Base-by-base conservation (phyloP, 2,329 filamentous ascomycete species). In the Ceratocystis harringtonii region DNA sequence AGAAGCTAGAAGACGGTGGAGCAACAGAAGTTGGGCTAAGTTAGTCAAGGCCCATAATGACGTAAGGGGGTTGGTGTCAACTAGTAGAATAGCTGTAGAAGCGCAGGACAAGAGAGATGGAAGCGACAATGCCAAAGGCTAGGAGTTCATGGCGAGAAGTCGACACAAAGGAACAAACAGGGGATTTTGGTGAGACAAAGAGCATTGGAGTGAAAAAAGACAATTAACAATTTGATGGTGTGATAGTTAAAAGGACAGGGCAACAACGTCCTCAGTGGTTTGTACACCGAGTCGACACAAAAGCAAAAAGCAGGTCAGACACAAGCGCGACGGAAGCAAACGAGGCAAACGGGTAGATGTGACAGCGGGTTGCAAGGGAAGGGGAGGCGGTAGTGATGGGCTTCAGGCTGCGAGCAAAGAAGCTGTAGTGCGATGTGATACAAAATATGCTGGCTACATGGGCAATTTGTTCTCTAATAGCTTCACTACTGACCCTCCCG, bases 1-100 rank as follows among this genome's bases (percentile, higher is more conserved):
- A 77, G 76, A 67, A 76, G 71, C 69, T 75, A 77, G 36, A 41
- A 41, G 71, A 69, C 74, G 73, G 67, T 74, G 74, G 65, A 77
- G 72, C 76, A 78, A 77, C 70, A 78, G 70, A 78, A 41, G 36
- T 41, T 41, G 36, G 75, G 70, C 8, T 66, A 60, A 68, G 61
- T 58, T 64, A 58, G 36, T 19, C 22, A 25, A 55, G 45, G 52
- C 65, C 41, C 68, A 68, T 62, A 36, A 69, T 68, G 66, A 69
- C 67, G 67, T 64, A 50, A 60, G 52, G 61, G 28, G 48, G 22
- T 52, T 52, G 25, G 15, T 52, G 48, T 52, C 8, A 52, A 45
- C 28, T 60, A 45, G 58, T 30, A 15, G 52, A 30, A 52, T 19
- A 55, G 25, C 52, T 57, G 58, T n/a, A 10, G 32, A 22, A 15